Evolutionary conservation across 2,329 filamentous ascomycete species (phyloP), one percentile per base, ranked within the genome.

Genomic region (Cordyceps fumosorosea): DNA sequence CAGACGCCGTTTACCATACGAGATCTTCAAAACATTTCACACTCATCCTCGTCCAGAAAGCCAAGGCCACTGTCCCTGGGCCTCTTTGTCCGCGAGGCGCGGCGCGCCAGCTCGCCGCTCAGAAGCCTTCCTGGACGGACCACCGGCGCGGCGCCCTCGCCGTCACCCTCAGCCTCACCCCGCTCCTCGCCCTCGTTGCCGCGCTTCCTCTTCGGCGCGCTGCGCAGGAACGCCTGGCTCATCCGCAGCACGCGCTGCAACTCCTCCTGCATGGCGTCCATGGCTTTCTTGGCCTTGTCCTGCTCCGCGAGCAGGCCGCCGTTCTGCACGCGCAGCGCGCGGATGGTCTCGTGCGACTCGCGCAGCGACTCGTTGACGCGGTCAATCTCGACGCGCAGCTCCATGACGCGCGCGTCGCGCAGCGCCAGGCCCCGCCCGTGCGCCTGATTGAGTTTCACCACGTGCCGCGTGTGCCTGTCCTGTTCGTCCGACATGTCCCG

Each of bases 11-110:
- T 57, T 18, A 2, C 29, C 18, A 55, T 50, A 14, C 32, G 32
- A 20, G 16, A 16, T 12, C 11, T 26, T 54, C 26, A 60, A 54
- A 60, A 60, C 58, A 60, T 60, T 26, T 60, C 58, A 53, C 58
- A 54, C 18, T 60, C 79, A 42, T 84, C 81, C 67, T 85, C 82
- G 32, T 83, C 81, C 69, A 84, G 65, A 26, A 86, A 73, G 0
- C 81, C 82, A 56, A 86, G 67, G 0, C 83, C 84, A 60, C 81
- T 84, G 69, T 86, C 83, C 65, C 80, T 77, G 62, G 77, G 75
- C 63, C 75, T 75, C 73, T 78, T 82, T 66, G 65, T 75, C 29
- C 69, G 74, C 29, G 68, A 45, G 1, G 37, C 68, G 24, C 70
- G 70, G 53, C 71, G 71, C 2, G 67, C 69, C 53, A 73, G n/a